phyloP scores from a whole-genome alignment of 805 yeast species.

The Scheffersomyces stipitis region DNA sequence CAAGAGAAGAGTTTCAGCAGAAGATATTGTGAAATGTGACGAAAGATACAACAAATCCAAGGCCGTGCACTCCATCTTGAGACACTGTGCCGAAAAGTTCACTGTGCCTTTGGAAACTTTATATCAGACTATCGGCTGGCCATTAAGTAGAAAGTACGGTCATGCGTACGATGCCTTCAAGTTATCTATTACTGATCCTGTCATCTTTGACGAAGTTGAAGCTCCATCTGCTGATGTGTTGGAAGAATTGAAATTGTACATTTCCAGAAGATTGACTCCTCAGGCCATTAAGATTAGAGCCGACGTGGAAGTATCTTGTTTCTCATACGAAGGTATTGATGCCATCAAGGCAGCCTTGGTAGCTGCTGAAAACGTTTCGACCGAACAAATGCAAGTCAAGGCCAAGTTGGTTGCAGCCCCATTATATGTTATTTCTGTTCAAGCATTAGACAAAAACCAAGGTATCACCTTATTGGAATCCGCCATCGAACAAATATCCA shows the following conservation, averaged over 20 bases:
- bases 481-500: conserved; percentile 76
- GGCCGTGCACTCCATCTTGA: conserved; percentile 95
- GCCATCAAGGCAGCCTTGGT: conserved; percentile 88
- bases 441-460: conserved; percentile 85
- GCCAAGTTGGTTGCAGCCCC: conserved; percentile 98
- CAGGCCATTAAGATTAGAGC: conserved; percentile 98
- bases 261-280: conserved; percentile 92
- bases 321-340: conserved; percentile 95
- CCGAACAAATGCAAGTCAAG: conserved; percentile 84
- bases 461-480: conserved; percentile 78
- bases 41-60: conserved; percentile 95
- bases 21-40: conserved; percentile 95
- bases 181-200: conserved; percentile 87
- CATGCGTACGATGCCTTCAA: conserved; percentile 98
- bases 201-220: conserved; percentile 77
- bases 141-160: conserved; percentile 90
- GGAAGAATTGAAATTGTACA: conserved; percentile 83
- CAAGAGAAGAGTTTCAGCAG: conserved; percentile 96
- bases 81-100: conserved; percentile 98
- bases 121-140: conserved; percentile 95
- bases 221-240: conserved; percentile 74
- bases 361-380: conserved; percentile 81
- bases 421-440: conserved; percentile 87
- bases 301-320: conserved; percentile 97
- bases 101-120: conserved; percentile 80